Percentiles rank a stretch among this genome's conserved stretches.
These are phyloP conservation scores for Ormosia emarginata DNA, from an alignment of 306 rosid species.

Conservation along the genomic window DNA sequence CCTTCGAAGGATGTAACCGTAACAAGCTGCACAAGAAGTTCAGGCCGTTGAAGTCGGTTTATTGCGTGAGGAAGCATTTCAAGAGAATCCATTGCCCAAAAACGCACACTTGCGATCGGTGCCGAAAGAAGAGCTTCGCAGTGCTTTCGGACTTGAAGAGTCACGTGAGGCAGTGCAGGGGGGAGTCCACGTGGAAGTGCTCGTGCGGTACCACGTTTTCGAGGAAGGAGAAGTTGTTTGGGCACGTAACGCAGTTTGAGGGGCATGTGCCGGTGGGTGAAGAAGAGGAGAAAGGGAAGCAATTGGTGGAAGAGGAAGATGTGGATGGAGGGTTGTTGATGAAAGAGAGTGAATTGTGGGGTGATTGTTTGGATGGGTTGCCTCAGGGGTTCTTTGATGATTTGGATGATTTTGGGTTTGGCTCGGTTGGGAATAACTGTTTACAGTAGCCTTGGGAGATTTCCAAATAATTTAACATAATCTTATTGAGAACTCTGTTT, in stretches of 20 bases:
- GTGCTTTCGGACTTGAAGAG: conserved; percentile 80
- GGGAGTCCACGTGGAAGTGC: conserved; percentile 68
- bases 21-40: conserved; percentile 59
- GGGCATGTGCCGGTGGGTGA: conserved; percentile 79
- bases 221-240: conserved; percentile 75
- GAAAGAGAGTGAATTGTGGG: neutral
- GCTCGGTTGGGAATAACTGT: neutral
- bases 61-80: conserved; percentile 84
- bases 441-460: neutral
- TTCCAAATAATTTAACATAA: neutral
- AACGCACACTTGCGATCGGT: conserved; percentile 66
- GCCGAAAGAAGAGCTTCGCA: conserved; percentile 71
- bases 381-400: conserved; percentile 45
- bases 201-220: conserved; percentile 81
- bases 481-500: too few relatives aligned
- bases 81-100: conserved; percentile 92
- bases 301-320: conserved; percentile 2
- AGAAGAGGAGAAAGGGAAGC: conserved; percentile 38
- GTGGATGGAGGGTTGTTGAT: neutral
- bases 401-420: neutral
- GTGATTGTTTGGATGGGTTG: conserved; percentile 13
- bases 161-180: conserved; percentile 62
- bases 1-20: conserved; percentile 66
- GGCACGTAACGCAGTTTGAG: conserved; percentile 72
- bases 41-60: conserved; percentile 61